Conservation (phyloP, 768 basidiomycete genomes). For the Boletellus ananiceps region DNA sequence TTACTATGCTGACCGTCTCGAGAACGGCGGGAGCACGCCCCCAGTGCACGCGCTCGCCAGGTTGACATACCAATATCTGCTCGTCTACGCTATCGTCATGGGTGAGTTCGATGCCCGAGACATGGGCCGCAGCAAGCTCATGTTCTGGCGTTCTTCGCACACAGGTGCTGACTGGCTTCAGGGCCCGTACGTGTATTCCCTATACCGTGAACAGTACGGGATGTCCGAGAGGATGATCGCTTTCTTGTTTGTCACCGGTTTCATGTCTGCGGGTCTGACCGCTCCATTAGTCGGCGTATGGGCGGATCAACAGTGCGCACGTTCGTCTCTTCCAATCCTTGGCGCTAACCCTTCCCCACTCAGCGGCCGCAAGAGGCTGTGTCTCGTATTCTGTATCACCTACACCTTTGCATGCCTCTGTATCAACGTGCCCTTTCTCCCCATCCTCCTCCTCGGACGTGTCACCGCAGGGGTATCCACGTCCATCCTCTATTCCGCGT, state of each 20-base stretch:
- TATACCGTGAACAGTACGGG: slow-evolving; percentile 64
- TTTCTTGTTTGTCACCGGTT: slow-evolving; percentile 72
- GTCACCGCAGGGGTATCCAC: slow-evolving; percentile 68
- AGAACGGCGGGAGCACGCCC: slow-evolving; percentile 26
- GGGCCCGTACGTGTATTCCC: slow-evolving; percentile 73
- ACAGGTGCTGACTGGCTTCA: slow-evolving; percentile 76
- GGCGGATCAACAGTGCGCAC: slow-evolving; percentile 62
- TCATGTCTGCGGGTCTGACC: slow-evolving; percentile 61
- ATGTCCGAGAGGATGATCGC: slow-evolving; percentile 64
- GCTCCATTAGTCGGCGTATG: slow-evolving; percentile 71
- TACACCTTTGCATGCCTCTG: slow-evolving; percentile 58
- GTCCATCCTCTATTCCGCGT: slow-evolving; percentile 70
- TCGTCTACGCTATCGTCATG: slow-evolving; percentile 73
- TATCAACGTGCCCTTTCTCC: slow-evolving; percentile 52
- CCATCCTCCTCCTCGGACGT: slow-evolving; percentile 59
- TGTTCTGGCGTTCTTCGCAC: neutral
- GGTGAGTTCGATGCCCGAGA: slow-evolving; percentile 36
- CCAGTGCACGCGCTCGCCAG: slow-evolving; percentile 26
- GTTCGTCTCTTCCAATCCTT: neutral
- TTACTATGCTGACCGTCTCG: slow-evolving; percentile 23
- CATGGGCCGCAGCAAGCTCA: neutral
- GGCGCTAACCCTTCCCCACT: neutral
- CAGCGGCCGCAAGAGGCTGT: slow-evolving; percentile 65
- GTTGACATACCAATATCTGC: slow-evolving; percentile 49
- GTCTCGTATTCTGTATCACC: slow-evolving; percentile 66